Evolutionary conservation across 352 stramenopile species (phyloP), one percentile per base, ranked within the genome.

Genomic region (Phytopythium helicoides): DNA sequence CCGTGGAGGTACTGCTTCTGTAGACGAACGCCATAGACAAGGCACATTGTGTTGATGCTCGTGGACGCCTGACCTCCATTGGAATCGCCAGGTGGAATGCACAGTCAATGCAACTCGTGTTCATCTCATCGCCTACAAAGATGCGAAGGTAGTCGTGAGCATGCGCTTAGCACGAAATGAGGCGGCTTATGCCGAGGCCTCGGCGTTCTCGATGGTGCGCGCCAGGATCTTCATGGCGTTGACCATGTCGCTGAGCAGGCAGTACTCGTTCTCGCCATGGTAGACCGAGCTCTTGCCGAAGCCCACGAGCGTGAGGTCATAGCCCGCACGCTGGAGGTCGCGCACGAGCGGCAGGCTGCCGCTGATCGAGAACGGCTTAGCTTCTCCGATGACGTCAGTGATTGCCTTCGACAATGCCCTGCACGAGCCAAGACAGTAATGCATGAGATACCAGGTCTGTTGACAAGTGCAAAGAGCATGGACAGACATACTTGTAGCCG

Each of bases 191-290:
- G 16, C 42, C 42, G 22, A 21, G 19, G 56, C 56, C n/a, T 90
- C 80, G 26, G 91, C 77, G 50, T 94, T 88, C 54, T 70, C 62
- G 61, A 97, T 86, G 31, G 89, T 92, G 47, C 66, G 73, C 28
- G 88, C 71, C n/a, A 97, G 76, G 57, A 97, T 96, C 70, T 90
- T 86, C 22, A 91, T 62, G n/a, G 86, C 89, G 48, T 96, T 71
- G 49, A 73, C 71, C 78, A 97, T 96, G 52, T 94, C 85, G 54
- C 63, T 92, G 40, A 97, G 64, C 40, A 58, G 68, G 54, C 87
- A 96, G 70, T 85, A 96, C 64, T 97, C 91, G 60, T 97, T 97
- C 66, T 97, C 89, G 10, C 87, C 91, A 65, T 97, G 91, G 62
- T 97, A 96, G 33, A 91, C 80, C 0, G 81, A 70, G 55, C 75